phyloP scores from a whole-genome alignment of 352 stramenopile genomes.

The Pythium dissimile region DNA sequence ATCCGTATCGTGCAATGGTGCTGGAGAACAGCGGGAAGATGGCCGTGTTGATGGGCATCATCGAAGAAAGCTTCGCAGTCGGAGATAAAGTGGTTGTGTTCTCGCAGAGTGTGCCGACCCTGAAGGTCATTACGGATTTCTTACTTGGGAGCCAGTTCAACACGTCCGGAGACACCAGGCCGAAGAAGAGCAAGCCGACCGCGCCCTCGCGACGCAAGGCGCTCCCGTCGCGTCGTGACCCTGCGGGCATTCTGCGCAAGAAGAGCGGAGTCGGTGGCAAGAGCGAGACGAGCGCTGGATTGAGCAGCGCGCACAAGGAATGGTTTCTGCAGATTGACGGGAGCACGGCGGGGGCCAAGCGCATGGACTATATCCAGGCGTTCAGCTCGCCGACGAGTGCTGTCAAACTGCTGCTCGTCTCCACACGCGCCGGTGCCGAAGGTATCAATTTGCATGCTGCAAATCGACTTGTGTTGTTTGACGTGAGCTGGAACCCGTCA shows the following conservation, averaged over 20 bases:
- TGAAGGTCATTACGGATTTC: constrained; percentile 78
- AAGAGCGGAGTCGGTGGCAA: constrained; percentile 1
- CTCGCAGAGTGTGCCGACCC: constrained; percentile 82
- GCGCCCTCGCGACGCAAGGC: constrained; percentile 24
- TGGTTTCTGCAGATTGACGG: constrained; percentile 85
- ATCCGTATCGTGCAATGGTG: constrained; percentile 24
- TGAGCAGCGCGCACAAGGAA: constrained; percentile 24
- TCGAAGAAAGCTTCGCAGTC: constrained; percentile 65
- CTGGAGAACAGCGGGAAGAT: constrained; percentile 82
- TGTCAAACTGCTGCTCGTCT: constrained; percentile 75
- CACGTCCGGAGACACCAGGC: constrained; percentile 21
- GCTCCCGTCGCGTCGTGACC: constrained; percentile 15
- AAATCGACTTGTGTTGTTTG: constrained; percentile 89
- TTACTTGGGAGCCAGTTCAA: constrained; percentile 55
- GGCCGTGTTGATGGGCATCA: constrained; percentile 65
- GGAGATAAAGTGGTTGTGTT: constrained; percentile 88
- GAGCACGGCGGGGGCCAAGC: constrained; percentile 65
- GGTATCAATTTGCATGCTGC: constrained; percentile 89
- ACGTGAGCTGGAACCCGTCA: constrained; percentile 91
- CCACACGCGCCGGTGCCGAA: constrained; percentile 76
- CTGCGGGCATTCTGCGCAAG: constrained; percentile 18
- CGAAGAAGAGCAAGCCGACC: constrained; percentile 14
- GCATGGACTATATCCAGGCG: constrained; percentile 82
- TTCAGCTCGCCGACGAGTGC: constrained; percentile 55
- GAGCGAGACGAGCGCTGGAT: not conserved